Percentiles rank a stretch among this genome's conserved stretches.
Conservation (phyloP, 441 rosid genomes). For the Populus hybrid region DNA sequence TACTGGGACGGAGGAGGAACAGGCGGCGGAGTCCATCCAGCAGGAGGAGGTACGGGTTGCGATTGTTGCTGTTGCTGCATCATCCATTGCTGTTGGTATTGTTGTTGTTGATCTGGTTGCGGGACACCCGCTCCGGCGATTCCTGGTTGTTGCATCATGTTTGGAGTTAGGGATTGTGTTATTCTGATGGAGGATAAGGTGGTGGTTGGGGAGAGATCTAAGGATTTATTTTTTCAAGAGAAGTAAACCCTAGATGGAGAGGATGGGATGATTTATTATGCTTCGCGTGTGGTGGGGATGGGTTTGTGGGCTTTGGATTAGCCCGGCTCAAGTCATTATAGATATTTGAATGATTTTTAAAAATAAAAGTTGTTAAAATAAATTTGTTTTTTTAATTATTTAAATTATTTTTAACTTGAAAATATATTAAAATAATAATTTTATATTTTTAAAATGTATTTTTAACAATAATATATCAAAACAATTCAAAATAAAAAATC, state of each 20-base stretch:
- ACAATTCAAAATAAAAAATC: no score
- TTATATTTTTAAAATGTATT: no score
- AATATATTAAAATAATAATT: no score
- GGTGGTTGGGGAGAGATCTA: constrained; percentile 21
- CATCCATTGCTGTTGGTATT: constrained; percentile 57
- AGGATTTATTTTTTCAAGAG: neutral
- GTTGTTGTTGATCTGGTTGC: constrained; percentile 42
- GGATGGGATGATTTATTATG: neutral
- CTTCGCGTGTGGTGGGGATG: neutral
- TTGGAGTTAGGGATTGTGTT: constrained; percentile 10
- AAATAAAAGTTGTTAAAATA: no score
- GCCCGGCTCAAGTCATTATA: neutral
- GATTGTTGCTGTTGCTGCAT: constrained; percentile 48
- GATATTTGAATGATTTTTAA: no score
- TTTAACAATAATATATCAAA: no score
- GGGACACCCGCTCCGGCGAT: constrained; percentile 50
- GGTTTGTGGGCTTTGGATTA: neutral
- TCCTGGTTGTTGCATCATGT: constrained; percentile 84
- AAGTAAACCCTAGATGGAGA: neutral
- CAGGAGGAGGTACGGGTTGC: constrained; percentile 59
- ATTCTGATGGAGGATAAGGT: constrained; percentile 4
- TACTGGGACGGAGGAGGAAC: constrained; percentile 58
- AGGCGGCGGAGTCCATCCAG: constrained; percentile 67
- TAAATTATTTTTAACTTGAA: no score
- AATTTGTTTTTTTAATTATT: no score